These are phyloP conservation scores for Peronospora belbahrii DNA, from an alignment of 352 stramenopile species.

Conservation along the genomic window DNA sequence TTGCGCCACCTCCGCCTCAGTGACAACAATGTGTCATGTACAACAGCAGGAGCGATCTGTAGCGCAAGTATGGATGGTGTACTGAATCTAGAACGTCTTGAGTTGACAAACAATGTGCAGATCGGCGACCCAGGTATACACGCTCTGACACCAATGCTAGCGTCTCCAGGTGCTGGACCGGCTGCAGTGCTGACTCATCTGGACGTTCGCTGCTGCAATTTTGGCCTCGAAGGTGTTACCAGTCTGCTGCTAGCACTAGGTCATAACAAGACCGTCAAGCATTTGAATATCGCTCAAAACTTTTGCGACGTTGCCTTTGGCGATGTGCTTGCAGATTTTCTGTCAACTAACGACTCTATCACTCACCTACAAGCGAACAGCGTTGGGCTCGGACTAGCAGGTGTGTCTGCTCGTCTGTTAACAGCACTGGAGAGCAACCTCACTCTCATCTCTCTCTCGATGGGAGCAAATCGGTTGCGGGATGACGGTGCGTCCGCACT, in stretches of 20 bases:
- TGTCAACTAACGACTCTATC: conserved; percentile 47
- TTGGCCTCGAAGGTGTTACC: conserved; percentile 53
- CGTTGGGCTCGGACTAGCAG: conserved; percentile 45
- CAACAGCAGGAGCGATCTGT: conserved; percentile 40
- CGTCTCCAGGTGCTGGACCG: conserved; percentile 13
- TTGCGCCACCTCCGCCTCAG: conserved; percentile 43
- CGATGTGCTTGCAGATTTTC: conserved; percentile 58
- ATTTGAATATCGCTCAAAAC: conserved; percentile 68
- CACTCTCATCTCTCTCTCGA: conserved; percentile 40
- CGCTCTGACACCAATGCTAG: conserved; percentile 56
- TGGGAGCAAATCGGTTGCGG: conserved; percentile 64
- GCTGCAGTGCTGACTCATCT: conserved; percentile 40
- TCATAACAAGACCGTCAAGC: conserved; percentile 39
- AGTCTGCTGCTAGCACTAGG: conserved; percentile 49
- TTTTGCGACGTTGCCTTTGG: conserved; percentile 61
- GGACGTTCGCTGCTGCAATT: conserved; percentile 59
- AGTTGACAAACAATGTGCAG: conserved; percentile 61
- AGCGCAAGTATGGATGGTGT: conserved; percentile 39
- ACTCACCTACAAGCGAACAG: conserved; percentile 49
- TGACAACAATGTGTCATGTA: conserved; percentile 49
- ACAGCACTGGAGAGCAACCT: conserved; percentile 43
- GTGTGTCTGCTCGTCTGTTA: conserved; percentile 40
- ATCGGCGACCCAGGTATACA: conserved; percentile 55
- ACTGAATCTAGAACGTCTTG: conserved; percentile 42
- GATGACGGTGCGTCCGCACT: conserved; percentile 44